Evolutionary conservation across 169 alveolate genomes (phyloP), one percentile per base, ranked within the genome.

Genomic region (Fabrea salina): DNA sequence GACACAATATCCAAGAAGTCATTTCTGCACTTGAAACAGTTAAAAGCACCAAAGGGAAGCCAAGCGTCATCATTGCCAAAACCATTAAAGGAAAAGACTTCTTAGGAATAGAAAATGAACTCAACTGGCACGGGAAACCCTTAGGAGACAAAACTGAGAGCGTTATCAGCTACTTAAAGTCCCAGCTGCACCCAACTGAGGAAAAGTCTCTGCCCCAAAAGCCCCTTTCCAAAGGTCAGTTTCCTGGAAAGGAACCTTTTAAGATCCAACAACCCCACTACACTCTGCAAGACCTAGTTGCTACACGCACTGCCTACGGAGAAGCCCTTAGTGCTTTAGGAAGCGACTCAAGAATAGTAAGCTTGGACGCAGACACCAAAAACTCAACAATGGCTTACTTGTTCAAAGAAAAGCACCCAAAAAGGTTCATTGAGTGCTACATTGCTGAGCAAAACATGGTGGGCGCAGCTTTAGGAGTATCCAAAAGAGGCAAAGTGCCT

Each of bases 381-480:
- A 88, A 88, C 80, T 75, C 87, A 16, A 88, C 93, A 39, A 68
- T 82, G 71, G 59, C 84, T 37, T 33, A 68, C 5, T 41, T 44
- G 27, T 75, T 79, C 56, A 59, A 82, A 61, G 51, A 84, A 11
- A 82, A 87, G 5, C 68, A 70, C 79, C 89, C 90, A 41, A 78
- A 79, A 1, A 76, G 82, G 50, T 88, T 84, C 72, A 79, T 88
- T 49, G 90, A 88, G 47, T 84, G 93, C 58, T 88, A 72, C 72
- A 80, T 88, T 39, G 90, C 91, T 50, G 93, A 88, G 82, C 83
- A 88, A 53, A 88, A 88, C 64, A 47, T 88, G 77, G 79, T 86
- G 3, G 81, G 86, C 11, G 47, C 64, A 58, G 79, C 89, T 33
- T 43, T 47, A 54, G 89, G 89, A 54, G 56, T 79, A 5, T 43